These are phyloP conservation scores for Artomyces pyxidatus DNA, from an alignment of 768 basidiomycete species.

Conservation along the genomic window DNA sequence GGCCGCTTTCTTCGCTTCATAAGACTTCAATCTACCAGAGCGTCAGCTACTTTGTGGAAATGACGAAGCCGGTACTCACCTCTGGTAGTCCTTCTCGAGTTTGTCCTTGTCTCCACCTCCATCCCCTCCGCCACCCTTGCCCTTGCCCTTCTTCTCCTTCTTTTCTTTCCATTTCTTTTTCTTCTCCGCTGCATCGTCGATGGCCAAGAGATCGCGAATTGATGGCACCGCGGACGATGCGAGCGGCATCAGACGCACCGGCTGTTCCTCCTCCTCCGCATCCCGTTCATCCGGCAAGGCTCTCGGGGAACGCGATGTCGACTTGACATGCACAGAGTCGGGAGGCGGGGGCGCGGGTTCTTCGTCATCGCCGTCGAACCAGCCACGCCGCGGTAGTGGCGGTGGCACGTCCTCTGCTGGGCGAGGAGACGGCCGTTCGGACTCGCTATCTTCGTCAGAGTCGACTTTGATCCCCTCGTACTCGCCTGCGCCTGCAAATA, in stretches of 20 bases:
- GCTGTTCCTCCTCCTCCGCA: slow-evolving; percentile 35
- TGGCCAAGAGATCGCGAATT: slow-evolving; percentile 72
- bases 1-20: slow-evolving; percentile 23
- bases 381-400: slow-evolving; percentile 3
- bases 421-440: neutral
- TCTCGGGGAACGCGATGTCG: slow-evolving; percentile 8
- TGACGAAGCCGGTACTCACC: slow-evolving; percentile 26
- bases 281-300: slow-evolving; percentile 34
- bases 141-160: slow-evolving; percentile 77
- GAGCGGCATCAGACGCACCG: slow-evolving; percentile 62
- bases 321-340: neutral
- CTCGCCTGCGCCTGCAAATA: slow-evolving; percentile 80
- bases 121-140: slow-evolving; percentile 36
- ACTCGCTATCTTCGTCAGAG: slow-evolving; percentile 27
- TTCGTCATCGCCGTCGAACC: slow-evolving; percentile 6
- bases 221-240: slow-evolving; percentile 76
- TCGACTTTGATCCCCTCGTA: slow-evolving; percentile 64
- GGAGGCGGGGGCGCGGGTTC: neutral
- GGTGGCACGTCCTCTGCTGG: neutral
- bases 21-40: slow-evolving; percentile 22
- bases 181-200: slow-evolving; percentile 60
- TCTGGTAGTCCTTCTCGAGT: slow-evolving; percentile 49
- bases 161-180: slow-evolving; percentile 61
- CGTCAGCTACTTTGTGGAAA: neutral
- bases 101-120: slow-evolving; percentile 29